These are phyloP conservation scores for Neonectria punicea DNA, from an alignment of 2,329 filamentous ascomycete genomes.

Conservation along the genomic window DNA sequence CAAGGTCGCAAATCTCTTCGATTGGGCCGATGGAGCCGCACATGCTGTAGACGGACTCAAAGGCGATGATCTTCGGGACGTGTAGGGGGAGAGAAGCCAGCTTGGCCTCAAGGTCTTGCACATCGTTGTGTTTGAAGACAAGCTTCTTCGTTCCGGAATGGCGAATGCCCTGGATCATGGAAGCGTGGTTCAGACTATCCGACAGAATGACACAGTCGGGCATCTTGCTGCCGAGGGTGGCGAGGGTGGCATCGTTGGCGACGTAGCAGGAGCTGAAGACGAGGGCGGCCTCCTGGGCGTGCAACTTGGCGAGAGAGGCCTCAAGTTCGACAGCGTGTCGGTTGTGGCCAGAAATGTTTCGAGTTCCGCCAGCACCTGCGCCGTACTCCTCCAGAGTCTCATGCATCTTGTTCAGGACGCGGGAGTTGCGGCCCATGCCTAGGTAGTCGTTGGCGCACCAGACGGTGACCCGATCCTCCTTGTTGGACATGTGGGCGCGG, in stretches of 20 bases:
- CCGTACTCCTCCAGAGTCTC: conserved; percentile 94
- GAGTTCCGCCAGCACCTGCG: conserved; percentile 91
- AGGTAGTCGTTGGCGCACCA: conserved; percentile 99
- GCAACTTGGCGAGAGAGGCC: conserved; percentile 82
- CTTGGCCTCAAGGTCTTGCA: conserved; percentile 92
- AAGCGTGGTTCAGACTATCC: conserved; percentile 96
- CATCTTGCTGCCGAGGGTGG: conserved; percentile 95
- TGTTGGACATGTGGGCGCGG: conserved; percentile 86
- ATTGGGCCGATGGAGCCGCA: conserved; percentile 97
- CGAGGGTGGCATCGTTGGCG: conserved; percentile 95
- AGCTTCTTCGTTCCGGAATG: conserved; percentile 97
- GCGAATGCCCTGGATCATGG: conserved; percentile 99
- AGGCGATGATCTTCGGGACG: conserved; percentile 96
- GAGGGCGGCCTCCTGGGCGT: conserved; percentile 90
- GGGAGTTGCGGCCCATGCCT: conserved; percentile 92
- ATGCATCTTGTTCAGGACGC: conserved; percentile 92
- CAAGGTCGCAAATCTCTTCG: conserved; percentile 93
- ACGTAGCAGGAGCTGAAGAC: conserved; percentile 99
- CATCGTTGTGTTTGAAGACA: conserved; percentile 98
- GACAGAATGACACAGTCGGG: conserved; percentile 98
- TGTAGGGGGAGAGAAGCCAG: conserved; percentile 86
- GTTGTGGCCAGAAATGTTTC: conserved; percentile 99
- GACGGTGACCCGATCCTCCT: conserved; percentile 89
- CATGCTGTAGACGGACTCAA: conserved; percentile 99
- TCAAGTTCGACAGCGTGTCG: conserved; percentile 90